Conservation (phyloP, 1,139 yeast genomes). For the Hanseniaspora sp. region DNA sequence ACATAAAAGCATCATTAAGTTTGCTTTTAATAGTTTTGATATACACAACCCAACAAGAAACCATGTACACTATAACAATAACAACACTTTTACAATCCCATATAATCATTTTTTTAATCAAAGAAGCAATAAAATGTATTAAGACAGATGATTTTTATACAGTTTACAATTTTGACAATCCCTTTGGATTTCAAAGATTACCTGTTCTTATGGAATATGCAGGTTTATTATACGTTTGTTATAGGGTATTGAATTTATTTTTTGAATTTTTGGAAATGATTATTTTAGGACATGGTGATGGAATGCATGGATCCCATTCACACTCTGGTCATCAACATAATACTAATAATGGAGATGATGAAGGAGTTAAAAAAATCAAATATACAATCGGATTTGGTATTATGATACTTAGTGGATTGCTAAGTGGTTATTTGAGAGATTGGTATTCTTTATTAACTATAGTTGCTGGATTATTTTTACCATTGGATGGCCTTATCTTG, state of each 20-base stretch:
- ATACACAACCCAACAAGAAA: background rate
- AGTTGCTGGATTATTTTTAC: background rate
- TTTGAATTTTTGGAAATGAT: conserved; percentile 13
- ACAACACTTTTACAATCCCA: conserved; percentile 4
- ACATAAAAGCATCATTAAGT: background rate
- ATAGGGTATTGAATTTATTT: conserved; percentile 6
- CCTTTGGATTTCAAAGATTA: conserved; percentile 12
- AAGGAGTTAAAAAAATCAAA: background rate
- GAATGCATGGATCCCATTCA: conserved; percentile 4
- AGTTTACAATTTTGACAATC: conserved; percentile 7
- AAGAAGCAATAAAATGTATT: background rate
- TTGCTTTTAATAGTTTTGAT: background rate
- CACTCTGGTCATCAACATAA: conserved; percentile 13
- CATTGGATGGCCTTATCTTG: background rate
- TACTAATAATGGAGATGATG: background rate
- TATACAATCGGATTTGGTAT: background rate
- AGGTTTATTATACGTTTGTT: background rate
- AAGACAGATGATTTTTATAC: conserved; percentile 6
- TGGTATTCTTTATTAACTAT: background rate
- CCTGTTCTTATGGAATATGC: background rate
- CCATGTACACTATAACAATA: background rate
- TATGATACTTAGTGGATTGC: background rate
- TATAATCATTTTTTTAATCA: background rate
- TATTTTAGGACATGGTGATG: background rate
- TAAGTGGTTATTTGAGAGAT: background rate